Percentiles rank a stretch among this genome's conserved stretches.
Evolutionary conservation across 495 filamentous ascomycete genomes (phyloP).

Genomic region (Tuber borchii): DNA sequence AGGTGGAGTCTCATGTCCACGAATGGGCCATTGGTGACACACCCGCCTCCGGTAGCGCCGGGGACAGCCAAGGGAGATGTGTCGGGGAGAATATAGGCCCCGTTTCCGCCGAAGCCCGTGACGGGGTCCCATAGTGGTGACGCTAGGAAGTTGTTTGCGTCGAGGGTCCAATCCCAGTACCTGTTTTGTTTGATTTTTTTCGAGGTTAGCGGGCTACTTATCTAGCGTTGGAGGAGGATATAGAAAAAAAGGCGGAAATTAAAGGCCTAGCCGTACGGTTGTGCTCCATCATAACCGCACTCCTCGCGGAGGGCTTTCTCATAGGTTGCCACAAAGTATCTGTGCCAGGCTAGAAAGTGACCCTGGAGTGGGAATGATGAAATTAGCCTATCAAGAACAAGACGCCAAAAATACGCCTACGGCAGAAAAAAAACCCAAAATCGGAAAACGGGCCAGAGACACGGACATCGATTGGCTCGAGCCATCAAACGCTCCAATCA

Average conservation of each 20-base stretch:
- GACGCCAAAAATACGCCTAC: background rate
- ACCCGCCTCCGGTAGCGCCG: slow-evolving; percentile 54
- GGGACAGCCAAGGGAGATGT: slow-evolving; percentile 18
- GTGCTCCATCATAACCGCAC: slow-evolving; percentile 60
- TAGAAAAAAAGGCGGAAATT: background rate
- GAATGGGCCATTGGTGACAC: slow-evolving; percentile 49
- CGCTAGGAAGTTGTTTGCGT: slow-evolving; percentile 47
- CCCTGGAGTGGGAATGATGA: slow-evolving; percentile 54
- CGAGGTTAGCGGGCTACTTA: slow-evolving; percentile 31
- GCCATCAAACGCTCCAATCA: background rate
- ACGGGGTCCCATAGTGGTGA: slow-evolving; percentile 62
- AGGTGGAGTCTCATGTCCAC: slow-evolving; percentile 41
- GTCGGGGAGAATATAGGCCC: slow-evolving; percentile 44
- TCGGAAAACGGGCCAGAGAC: background rate
- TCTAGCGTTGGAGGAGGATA: slow-evolving; percentile 2
- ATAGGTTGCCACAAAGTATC: slow-evolving; percentile 58
- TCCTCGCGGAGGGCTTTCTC: slow-evolving; percentile 65
- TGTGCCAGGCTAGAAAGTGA: slow-evolving; percentile 65
- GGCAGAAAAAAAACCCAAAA: background rate
- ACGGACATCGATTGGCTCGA: background rate
- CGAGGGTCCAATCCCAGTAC: slow-evolving; percentile 63
- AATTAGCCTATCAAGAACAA: slow-evolving; percentile 45
- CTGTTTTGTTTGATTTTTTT: slow-evolving; percentile 37
- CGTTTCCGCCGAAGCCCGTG: slow-evolving; percentile 57
- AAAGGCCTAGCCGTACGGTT: slow-evolving; percentile 41